Evolutionary conservation across 2,329 filamentous ascomycete genomes (phyloP).

Genomic region (Beauveria brongniartii): DNA sequence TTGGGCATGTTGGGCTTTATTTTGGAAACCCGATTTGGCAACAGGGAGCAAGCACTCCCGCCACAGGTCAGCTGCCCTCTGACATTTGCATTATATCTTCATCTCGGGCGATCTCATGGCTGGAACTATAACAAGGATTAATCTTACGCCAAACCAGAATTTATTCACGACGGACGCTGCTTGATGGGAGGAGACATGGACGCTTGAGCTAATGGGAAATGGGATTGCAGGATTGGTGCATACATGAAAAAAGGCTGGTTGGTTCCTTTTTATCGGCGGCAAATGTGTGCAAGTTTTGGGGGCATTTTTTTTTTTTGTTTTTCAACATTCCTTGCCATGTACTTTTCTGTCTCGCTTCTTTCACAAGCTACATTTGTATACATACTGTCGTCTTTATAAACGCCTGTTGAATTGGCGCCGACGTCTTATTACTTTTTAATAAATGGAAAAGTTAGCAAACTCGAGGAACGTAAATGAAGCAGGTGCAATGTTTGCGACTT

Average conservation of each 20-base stretch:
- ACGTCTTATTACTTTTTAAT: neutral
- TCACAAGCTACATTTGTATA: neutral
- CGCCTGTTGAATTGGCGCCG: neutral
- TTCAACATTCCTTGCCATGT: neutral
- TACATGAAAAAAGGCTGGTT: neutral
- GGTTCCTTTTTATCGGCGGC: neutral
- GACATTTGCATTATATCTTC: neutral
- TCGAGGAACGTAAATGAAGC: no score
- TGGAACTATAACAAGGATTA: neutral
- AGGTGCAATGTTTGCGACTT: no score
- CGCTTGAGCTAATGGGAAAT: neutral
- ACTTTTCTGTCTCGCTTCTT: neutral
- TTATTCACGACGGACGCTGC: neutral
- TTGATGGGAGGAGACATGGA: neutral
- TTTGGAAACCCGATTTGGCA: neutral
- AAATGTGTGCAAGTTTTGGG: neutral
- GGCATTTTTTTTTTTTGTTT: neutral
- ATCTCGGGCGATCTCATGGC: neutral
- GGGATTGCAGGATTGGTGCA: neutral
- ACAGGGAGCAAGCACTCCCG: slow-evolving; percentile 1
- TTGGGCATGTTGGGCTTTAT: slow-evolving; percentile 1
- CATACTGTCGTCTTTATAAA: neutral
- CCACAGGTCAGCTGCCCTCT: slow-evolving; percentile 9
- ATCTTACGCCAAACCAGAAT: neutral
- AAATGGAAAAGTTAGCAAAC: neutral